phyloP scores from a whole-genome alignment of 2,329 filamentous ascomycete genomes.

The Hymenoscyphus scutula region DNA sequence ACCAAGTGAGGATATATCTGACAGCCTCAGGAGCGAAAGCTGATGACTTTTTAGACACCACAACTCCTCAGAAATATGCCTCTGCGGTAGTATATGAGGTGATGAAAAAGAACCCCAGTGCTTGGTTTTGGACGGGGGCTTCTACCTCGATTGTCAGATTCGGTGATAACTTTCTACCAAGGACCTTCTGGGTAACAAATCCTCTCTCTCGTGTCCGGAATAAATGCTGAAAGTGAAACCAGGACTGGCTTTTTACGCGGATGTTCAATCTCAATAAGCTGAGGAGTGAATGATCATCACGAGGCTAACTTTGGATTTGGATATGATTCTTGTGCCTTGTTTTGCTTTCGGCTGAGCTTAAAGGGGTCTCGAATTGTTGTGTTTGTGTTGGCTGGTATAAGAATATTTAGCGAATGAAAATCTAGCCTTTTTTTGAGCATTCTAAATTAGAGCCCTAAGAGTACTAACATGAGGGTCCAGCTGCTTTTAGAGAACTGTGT shows the following conservation, averaged over 20 bases:
- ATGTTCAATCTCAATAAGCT: conserved; percentile 19
- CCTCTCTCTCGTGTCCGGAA: not conserved
- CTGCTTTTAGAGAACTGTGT: no score
- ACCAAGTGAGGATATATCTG: conserved; percentile 21
- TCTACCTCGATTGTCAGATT: conserved; percentile 19
- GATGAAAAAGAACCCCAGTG: conserved; percentile 17
- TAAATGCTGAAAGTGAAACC: not conserved
- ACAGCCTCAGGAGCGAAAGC: not conserved
- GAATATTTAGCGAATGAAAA: no score
- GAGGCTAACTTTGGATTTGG: no score
- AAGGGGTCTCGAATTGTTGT: no score
- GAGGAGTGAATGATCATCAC: not conserved
- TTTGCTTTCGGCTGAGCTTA: no score
- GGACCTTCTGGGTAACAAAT: conserved; percentile 27
- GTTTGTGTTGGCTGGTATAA: no score
- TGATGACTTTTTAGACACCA: conserved; percentile 18
- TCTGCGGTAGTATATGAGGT: conserved; percentile 23
- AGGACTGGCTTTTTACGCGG: conserved; percentile 19
- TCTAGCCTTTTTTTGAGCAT: no score
- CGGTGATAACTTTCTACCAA: conserved; percentile 22
- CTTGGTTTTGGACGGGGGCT: conserved; percentile 31
- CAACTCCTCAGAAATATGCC: conserved; percentile 23
- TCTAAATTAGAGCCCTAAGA: no score
- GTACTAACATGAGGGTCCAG: no score
- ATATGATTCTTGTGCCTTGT: no score